These are phyloP conservation scores for Mortierella sp. DNA, from an alignment of 371 early-diverging fungal species.

Conservation along the genomic window DNA sequence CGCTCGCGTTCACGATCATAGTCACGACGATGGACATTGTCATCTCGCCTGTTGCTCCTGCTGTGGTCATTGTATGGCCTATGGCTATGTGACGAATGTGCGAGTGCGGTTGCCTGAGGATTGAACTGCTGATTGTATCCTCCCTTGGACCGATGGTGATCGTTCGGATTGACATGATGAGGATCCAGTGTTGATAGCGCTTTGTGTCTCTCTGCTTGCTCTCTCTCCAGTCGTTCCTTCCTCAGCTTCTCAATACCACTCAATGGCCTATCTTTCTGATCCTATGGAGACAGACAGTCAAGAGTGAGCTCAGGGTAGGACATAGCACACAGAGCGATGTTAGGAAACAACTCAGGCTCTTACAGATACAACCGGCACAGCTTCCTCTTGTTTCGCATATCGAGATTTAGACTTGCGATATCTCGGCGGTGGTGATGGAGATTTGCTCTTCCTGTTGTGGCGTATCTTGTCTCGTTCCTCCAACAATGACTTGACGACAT, in stretches of 20 bases:
- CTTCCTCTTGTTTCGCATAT: not conserved
- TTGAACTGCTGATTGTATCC: constrained; percentile 49
- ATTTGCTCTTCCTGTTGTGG: constrained; percentile 9
- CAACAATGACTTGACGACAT: constrained; percentile 19
- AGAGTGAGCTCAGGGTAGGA: not conserved
- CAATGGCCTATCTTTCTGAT: constrained; percentile 1
- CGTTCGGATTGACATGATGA: constrained; percentile 6
- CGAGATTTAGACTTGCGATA: not conserved
- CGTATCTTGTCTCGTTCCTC: constrained; percentile 21
- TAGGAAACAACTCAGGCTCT: too few species aligned
- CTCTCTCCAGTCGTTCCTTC: constrained; percentile 37
- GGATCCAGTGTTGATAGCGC: constrained; percentile 19
- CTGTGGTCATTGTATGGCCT: not conserved
- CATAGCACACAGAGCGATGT: too few species aligned
- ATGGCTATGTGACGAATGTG: constrained; percentile 4
- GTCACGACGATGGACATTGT: not conserved
- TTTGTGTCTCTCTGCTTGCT: constrained; percentile 24
- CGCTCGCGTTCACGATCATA: not conserved
- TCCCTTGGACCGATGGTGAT: constrained; percentile 13
- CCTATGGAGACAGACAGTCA: constrained; percentile 5
- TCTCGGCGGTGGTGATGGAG: constrained; percentile 10
- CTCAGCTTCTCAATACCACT: constrained; percentile 32
- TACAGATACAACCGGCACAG: too few species aligned
- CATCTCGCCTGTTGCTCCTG: not conserved
- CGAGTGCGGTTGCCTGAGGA: constrained; percentile 28